Base-by-base conservation (phyloP, 345 rosid genomes). In the Ricinus communis region DNA sequence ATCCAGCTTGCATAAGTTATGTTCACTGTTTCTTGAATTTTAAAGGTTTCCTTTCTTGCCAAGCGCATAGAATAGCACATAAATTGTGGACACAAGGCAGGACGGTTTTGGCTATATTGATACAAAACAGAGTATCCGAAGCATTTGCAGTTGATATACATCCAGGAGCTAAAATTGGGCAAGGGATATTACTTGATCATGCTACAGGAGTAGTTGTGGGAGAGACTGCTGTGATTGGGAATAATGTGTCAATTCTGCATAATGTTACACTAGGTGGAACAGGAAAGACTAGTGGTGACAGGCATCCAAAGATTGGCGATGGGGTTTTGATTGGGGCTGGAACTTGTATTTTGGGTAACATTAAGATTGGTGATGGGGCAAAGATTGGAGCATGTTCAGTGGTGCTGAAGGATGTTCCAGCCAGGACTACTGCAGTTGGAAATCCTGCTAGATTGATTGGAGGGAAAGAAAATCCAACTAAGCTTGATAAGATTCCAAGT, bases 251-350 rank as follows among this genome's bases (percentile, higher is more conserved):
- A 2, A 91, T 94, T 62, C 79, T 94, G 62, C 98, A 94, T 19
- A 90, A 91, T 65, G 97, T 94, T 21, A 91, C 98, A 3, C 80
- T 91, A 11, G 98, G 98, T 2, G 98, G 97, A 15, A 94, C 98
- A 0, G 98, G 98, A 33, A 94, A 94, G 80, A 79, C 51, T 67
- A 78, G 78, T 9, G 98, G 98, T 0, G 98, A 91, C 12, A 79
- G 98, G 74, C 98, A 94, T 40, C 97, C 97, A 0, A 94, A 94
- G 85, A 91, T 91, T n/a, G 97, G 97, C 0, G 86, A 94, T 59
- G 98, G 98, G 56, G 98, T 94, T 6, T 71, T 94, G 85, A 90
- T 91, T 55, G 98, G 98, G 59, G 97, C 97, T 0, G 96, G 95
- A 78, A 90, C 93, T 30, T 91, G 98, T 78, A 88, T 94, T 49